Conservation (phyloP, 2,329 filamentous ascomycete genomes). For the Metarhizium humberi region DNA sequence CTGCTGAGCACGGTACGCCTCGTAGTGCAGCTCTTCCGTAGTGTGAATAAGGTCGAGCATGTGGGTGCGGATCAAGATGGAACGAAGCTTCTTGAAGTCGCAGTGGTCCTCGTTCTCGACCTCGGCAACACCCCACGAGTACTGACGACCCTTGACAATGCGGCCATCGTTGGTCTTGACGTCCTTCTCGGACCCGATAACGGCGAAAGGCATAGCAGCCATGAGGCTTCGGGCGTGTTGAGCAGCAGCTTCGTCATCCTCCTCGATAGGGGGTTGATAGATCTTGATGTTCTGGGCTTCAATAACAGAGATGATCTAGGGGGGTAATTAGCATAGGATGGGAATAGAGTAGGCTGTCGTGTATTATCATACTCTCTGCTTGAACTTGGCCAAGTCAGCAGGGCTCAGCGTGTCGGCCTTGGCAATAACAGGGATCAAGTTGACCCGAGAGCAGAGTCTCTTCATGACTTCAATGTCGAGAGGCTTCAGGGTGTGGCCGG, state of each 20-base stretch:
- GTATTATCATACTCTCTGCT: constrained; percentile 65
- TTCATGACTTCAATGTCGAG: constrained; percentile 99
- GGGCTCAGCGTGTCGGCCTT: constrained; percentile 98
- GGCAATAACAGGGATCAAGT: constrained; percentile 95
- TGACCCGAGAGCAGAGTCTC: constrained; percentile 93
- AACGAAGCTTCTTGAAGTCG: constrained; percentile 99
- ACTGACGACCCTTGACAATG: constrained; percentile 97
- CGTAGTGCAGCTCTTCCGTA: constrained; percentile 98
- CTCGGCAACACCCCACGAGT: constrained; percentile 98
- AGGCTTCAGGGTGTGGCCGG: constrained; percentile 96
- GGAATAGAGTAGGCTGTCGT: not conserved
- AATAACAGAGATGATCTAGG: constrained; percentile 83
- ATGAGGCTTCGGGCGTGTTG: constrained; percentile 92
- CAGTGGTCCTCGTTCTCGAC: constrained; percentile 99
- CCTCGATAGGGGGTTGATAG: constrained; percentile 94
- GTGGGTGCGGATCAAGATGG: constrained; percentile 96
- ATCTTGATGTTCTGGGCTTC: constrained; percentile 99
- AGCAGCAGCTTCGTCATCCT: constrained; percentile 93
- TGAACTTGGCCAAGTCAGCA: constrained; percentile 84
- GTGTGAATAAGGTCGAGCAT: constrained; percentile 99
- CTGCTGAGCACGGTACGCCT: constrained; percentile 96
- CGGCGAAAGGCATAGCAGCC: constrained; percentile 95
- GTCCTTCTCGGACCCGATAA: constrained; percentile 98
- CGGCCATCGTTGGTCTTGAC: constrained; percentile 93
- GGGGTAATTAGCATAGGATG: constrained; percentile 17